Conservation (phyloP, 768 basidiomycete species). For the Sporobolomyces pararoseus region DNA sequence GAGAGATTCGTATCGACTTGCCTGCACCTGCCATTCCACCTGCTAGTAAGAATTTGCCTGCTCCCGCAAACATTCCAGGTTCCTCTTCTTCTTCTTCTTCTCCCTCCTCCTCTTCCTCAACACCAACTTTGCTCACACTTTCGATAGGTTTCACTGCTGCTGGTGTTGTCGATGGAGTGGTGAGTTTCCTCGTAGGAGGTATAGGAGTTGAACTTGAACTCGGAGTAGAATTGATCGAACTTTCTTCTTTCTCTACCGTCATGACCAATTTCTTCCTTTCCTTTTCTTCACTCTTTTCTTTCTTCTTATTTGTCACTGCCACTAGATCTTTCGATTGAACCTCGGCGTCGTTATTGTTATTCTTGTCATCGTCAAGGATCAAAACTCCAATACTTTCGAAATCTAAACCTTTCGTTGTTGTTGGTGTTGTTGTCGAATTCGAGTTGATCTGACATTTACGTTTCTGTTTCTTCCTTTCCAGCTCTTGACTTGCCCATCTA, state of each 20-base stretch:
- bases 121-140: too few relatives aligned
- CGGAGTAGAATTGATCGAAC: neutral
- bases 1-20: constrained; percentile 50
- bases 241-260: constrained; percentile 22
- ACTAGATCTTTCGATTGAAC: constrained; percentile 27
- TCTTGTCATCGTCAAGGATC: neutral
- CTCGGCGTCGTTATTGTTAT: constrained; percentile 17
- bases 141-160: neutral
- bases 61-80: constrained; percentile 60
- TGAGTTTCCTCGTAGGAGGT: constrained; percentile 21
- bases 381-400: constrained; percentile 32
- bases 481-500: constrained; percentile 20
- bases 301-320: constrained; percentile 49
- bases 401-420: constrained; percentile 11
- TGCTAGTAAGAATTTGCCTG: constrained; percentile 84
- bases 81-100: constrained; percentile 62
- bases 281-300: neutral
- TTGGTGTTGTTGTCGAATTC: constrained; percentile 1
- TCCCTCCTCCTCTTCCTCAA: constrained; percentile 45
- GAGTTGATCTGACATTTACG: too few relatives aligned
- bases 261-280: neutral
- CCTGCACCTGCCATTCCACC: constrained; percentile 93
- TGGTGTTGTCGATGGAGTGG: neutral
- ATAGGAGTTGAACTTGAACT: constrained; percentile 13
- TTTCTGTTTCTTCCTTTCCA: neutral